Evolutionary conservation across 148 eudicot genomes (phyloP).

Genomic region (Silene latifolia): DNA sequence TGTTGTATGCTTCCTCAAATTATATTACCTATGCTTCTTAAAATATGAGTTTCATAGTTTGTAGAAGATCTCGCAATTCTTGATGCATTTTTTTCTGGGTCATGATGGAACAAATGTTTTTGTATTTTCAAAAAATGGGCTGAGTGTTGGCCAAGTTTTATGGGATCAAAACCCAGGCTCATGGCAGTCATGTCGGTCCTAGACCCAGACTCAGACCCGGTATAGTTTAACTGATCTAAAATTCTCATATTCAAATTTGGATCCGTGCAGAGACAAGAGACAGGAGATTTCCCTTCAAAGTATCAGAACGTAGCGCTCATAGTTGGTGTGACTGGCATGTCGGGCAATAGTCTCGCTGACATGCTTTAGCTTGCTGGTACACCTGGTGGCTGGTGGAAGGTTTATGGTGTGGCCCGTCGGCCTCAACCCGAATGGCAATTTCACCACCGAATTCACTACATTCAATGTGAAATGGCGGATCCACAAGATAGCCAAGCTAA

Average conservation of each 20-base stretch:
- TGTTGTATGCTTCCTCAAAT: not conserved
- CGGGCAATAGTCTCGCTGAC: constrained; percentile 72
- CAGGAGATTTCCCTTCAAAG: constrained; percentile 38
- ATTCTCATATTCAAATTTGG: not conserved
- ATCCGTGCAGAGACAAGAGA: constrained; percentile 44
- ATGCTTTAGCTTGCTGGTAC: constrained; percentile 62
- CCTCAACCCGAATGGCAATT: constrained; percentile 66
- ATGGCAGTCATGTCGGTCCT: not conserved
- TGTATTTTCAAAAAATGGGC: no score
- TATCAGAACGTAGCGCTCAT: constrained; percentile 55
- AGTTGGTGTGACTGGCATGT: constrained; percentile 68
- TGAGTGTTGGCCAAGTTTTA: no score
- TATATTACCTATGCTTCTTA: not conserved
- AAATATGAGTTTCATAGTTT: not conserved
- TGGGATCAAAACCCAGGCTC: no score
- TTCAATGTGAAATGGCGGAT: constrained; percentile 62
- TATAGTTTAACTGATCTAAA: no score
- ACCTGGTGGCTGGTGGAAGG: constrained; percentile 91
- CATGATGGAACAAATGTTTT: no score
- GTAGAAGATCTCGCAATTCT: not conserved
- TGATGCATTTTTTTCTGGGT: no score
- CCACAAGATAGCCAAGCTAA: constrained; percentile 36
- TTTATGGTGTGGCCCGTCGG: constrained; percentile 70
- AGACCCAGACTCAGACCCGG: no score
- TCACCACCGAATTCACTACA: constrained; percentile 57